Conservation (phyloP, 805 yeast species). For the Candida gorgasii region DNA sequence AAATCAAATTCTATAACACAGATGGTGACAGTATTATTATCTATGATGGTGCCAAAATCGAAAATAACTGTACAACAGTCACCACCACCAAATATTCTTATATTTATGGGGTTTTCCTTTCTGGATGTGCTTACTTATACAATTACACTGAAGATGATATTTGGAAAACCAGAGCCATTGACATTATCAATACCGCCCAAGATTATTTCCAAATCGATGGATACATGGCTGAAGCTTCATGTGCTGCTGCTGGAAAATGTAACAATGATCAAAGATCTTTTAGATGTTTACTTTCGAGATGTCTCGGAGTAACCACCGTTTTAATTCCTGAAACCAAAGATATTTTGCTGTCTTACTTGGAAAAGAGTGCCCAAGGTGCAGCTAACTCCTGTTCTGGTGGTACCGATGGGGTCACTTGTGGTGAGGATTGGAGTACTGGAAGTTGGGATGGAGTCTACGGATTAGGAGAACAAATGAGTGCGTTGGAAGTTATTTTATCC, state of each 20-base stretch:
- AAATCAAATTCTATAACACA: conserved; percentile 27
- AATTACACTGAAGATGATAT: conserved; percentile 52
- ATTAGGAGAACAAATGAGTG: conserved; percentile 82
- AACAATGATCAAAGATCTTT: conserved; percentile 78
- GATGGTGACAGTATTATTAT: conserved; percentile 34
- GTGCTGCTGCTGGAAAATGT: conserved; percentile 55
- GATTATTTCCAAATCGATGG: conserved; percentile 43
- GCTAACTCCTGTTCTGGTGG: conserved; percentile 84
- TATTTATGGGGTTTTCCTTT: conserved; percentile 64
- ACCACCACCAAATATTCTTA: conserved; percentile 63
- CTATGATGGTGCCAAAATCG: conserved; percentile 60
- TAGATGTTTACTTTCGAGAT: conserved; percentile 66
- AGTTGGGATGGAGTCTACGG: conserved; percentile 73
- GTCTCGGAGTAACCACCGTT: conserved; percentile 57
- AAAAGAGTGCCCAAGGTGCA: conserved; percentile 65
- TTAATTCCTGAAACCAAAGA: conserved; percentile 52
- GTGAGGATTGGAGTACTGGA: conserved; percentile 62
- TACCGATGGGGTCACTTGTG: conserved; percentile 82
- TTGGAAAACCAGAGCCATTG: conserved; percentile 43
- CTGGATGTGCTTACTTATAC: conserved; percentile 72
- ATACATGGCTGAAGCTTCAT: conserved; percentile 62
- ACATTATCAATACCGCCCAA: conserved; percentile 37
- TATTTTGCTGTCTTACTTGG: conserved; percentile 41
- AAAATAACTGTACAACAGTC: conserved; percentile 49
- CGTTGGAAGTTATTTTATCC: conserved; percentile 61